phyloP scores from a whole-genome alignment of 305 asterid species.

The Solanum hybrid region DNA sequence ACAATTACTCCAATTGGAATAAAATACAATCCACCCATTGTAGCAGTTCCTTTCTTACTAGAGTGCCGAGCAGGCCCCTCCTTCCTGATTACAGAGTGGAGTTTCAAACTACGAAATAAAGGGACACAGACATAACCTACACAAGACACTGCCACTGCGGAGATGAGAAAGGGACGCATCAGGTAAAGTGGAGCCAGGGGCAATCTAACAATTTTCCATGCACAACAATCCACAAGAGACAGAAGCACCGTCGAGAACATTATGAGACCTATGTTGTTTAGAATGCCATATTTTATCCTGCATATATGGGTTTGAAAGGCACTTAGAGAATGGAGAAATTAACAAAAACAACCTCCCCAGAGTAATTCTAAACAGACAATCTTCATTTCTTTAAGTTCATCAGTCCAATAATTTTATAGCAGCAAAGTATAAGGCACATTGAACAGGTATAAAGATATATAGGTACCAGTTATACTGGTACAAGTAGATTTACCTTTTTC shows the following conservation, averaged over 20 bases:
- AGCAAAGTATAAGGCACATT: background rate
- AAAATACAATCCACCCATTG: conserved; percentile 84
- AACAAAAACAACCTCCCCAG: background rate
- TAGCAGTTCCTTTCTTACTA: conserved; percentile 67
- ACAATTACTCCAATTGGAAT: conserved; percentile 75
- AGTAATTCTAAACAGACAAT: background rate
- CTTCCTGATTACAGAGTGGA: conserved; percentile 42
- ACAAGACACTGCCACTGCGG: conserved; percentile 46
- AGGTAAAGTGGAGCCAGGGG: conserved; percentile 76
- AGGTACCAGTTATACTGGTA: background rate
- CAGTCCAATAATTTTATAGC: background rate
- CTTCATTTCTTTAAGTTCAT: background rate
- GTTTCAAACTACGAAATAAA: conserved; percentile 47
- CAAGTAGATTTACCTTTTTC: conserved; percentile 38
- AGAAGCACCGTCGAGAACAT: conserved; percentile 42
- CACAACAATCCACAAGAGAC: conserved; percentile 69
- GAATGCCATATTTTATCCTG: conserved; percentile 62
- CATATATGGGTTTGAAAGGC: conserved; percentile 9
- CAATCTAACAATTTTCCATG: conserved; percentile 81
- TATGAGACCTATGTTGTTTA: conserved; percentile 63
- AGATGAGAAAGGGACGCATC: conserved; percentile 64
- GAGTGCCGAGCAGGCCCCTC: conserved; percentile 37
- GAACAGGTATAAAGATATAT: background rate
- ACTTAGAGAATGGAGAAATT: background rate
- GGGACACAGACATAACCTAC: conserved; percentile 81